Conservation (phyloP, 257 asterid genomes). For the Solanum virginianum region DNA sequence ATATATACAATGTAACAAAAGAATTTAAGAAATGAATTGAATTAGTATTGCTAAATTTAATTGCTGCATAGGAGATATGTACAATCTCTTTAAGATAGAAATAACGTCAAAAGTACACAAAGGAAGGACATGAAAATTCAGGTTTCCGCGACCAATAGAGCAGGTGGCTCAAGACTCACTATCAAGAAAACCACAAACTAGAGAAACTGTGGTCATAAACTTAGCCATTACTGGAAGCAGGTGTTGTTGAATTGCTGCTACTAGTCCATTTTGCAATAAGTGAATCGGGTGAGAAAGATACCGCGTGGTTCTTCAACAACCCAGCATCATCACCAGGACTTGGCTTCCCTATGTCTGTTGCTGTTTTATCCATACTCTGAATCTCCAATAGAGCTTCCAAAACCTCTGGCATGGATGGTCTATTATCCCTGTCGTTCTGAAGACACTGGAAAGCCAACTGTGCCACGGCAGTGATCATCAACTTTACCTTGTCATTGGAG, state of each 20-base stretch:
- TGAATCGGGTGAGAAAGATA: conserved; percentile 16
- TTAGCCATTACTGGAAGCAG: neutral
- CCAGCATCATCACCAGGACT: conserved; percentile 21
- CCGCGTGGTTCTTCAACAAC: conserved; percentile 7
- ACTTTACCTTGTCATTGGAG: conserved; percentile 18
- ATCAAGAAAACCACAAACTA: neutral
- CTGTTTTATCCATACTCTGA: conserved; percentile 17
- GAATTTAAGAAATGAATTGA: neutral
- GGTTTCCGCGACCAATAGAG: neutral
- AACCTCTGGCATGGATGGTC: conserved; percentile 73
- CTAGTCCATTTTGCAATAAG: conserved; percentile 7
- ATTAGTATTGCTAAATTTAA: neutral
- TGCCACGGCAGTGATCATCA: conserved; percentile 39
- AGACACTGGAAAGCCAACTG: conserved; percentile 68
- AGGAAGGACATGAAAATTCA: neutral
- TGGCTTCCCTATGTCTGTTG: conserved; percentile 19
- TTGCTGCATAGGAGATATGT: neutral
- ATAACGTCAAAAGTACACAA: neutral
- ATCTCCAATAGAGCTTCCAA: conserved; percentile 28
- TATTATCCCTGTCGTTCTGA: conserved; percentile 50
- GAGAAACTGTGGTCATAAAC: neutral
- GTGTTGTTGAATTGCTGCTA: neutral
- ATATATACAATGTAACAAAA: neutral
- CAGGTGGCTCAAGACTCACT: neutral
- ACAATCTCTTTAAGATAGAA: neutral